A percentile compares a stretch with the other conserved stretches of the same genome.
These are phyloP conservation scores for Suillus paluster DNA, from an alignment of 768 basidiomycete genomes.

Conservation along the genomic window DNA sequence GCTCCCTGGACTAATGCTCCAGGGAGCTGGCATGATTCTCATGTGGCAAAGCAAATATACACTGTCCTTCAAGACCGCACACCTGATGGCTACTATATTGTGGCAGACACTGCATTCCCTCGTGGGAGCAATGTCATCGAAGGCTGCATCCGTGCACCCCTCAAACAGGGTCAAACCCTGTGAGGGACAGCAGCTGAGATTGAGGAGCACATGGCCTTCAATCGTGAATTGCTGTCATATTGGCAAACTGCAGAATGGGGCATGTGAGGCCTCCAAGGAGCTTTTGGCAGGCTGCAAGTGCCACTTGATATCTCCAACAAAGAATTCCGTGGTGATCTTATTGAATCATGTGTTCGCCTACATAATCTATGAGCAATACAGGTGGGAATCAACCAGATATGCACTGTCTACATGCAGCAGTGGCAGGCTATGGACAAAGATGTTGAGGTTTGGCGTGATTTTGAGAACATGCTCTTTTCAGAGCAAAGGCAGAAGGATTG, in stretches of 20 bases:
- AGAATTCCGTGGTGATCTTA: conserved; percentile 30
- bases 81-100: conserved; percentile 46
- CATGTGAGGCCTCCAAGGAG: conserved; percentile 47
- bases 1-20: conserved; percentile 41
- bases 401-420: no score
- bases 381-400: conserved; percentile 49
- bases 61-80: conserved; percentile 35
- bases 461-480: no score
- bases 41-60: conserved; percentile 45
- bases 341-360: conserved; percentile 40
- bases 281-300: conserved; percentile 48
- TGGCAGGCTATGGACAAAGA: no score
- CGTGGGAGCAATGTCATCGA: conserved; percentile 34
- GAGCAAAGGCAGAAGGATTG: background rate
- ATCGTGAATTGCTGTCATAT: conserved; percentile 47
- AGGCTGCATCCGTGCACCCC: conserved; percentile 41
- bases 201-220: conserved; percentile 28
- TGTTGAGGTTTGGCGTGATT: no score
- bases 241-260: conserved; percentile 59
- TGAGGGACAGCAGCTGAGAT: conserved; percentile 20
- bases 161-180: conserved; percentile 37
- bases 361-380: conserved; percentile 39
- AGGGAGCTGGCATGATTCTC: conserved; percentile 55
- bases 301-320: conserved; percentile 42
- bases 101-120: conserved; percentile 53